A percentile compares a stretch with the other conserved stretches of the same genome.
Conservation (phyloP, 768 basidiomycete species). For the Mycena haematopus region DNA sequence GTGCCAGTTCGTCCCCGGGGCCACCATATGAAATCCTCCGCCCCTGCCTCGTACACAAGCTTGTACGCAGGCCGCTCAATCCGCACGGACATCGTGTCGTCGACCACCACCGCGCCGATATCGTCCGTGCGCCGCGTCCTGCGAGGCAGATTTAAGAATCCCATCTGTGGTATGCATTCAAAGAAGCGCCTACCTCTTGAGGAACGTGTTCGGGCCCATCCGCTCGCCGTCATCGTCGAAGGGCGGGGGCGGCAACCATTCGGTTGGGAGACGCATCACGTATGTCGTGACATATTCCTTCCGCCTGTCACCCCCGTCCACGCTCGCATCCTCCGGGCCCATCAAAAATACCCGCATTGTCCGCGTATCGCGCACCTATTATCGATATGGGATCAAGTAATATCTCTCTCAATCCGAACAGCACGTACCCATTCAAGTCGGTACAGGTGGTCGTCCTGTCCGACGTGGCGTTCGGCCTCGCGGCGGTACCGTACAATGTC, state of each 20-base stretch:
- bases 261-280: slow-evolving; percentile 72
- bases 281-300: slow-evolving; percentile 77
- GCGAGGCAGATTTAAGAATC: slow-evolving; percentile 50
- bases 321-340: slow-evolving; percentile 68
- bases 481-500: slow-evolving; percentile 80
- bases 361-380: slow-evolving; percentile 61
- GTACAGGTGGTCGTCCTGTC: slow-evolving; percentile 79
- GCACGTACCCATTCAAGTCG: slow-evolving; percentile 78
- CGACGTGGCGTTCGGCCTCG: slow-evolving; percentile 78
- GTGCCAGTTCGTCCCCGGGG: slow-evolving; percentile 36
- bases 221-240: slow-evolving; percentile 40
- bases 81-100: slow-evolving; percentile 55
- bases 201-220: slow-evolving; percentile 48
- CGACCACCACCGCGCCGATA: slow-evolving; percentile 46
- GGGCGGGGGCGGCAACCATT: slow-evolving; percentile 59
- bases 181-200: slow-evolving; percentile 58
- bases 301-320: slow-evolving; percentile 73
- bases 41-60: slow-evolving; percentile 68
- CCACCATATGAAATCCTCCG: slow-evolving; percentile 63
- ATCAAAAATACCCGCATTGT: slow-evolving; percentile 69
- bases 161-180: slow-evolving; percentile 35
- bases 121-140: slow-evolving; percentile 49
- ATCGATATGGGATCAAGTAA: slow-evolving; percentile 24
- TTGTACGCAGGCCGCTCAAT: slow-evolving; percentile 69
- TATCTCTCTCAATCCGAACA: slow-evolving; percentile 7